Conservation (phyloP, 2,329 filamentous ascomycete species). For the Fusarium coffeatum region DNA sequence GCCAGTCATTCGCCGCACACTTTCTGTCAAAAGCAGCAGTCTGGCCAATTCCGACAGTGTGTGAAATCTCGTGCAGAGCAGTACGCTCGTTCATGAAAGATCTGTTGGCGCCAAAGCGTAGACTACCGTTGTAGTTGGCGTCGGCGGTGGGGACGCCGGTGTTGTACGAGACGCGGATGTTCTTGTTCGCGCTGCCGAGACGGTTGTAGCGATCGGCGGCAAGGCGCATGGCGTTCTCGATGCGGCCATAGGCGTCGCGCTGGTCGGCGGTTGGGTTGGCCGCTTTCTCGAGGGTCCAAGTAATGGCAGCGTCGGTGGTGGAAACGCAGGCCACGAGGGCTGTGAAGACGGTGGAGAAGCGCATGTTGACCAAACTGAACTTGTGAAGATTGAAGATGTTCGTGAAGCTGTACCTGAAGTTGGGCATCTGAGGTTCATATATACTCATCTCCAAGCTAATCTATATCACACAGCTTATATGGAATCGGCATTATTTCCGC, state of each 20-base stretch:
- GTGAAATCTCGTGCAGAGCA: conserved; percentile 61
- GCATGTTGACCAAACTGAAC: conserved; percentile 46
- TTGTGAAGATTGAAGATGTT: not conserved
- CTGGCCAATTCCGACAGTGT: conserved; percentile 61
- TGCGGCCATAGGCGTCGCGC: conserved; percentile 57
- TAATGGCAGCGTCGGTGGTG: conserved; percentile 53
- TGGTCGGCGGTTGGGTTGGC: conserved; percentile 57
- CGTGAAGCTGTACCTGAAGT: not conserved
- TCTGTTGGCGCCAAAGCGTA: conserved; percentile 60
- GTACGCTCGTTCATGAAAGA: conserved; percentile 62
- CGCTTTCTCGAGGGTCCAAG: conserved; percentile 53
- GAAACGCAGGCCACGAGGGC: conserved; percentile 48
- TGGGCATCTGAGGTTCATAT: not conserved
- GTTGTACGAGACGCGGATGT: conserved; percentile 55
- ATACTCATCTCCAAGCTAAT: not conserved
- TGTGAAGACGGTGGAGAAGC: conserved; percentile 46
- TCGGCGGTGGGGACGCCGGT: conserved; percentile 60
- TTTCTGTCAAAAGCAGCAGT: conserved; percentile 54
- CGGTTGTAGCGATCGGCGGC: conserved; percentile 56
- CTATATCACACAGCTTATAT: conserved; percentile 8
- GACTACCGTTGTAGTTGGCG: conserved; percentile 58
- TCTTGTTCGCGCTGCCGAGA: conserved; percentile 52
- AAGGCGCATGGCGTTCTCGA: conserved; percentile 55
- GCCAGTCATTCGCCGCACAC: conserved; percentile 57
- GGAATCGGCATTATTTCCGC: conserved; percentile 11